Percentiles rank a stretch among this genome's conserved stretches.
phyloP scores from a whole-genome alignment of 306 rosid species.

The Senna tora region DNA sequence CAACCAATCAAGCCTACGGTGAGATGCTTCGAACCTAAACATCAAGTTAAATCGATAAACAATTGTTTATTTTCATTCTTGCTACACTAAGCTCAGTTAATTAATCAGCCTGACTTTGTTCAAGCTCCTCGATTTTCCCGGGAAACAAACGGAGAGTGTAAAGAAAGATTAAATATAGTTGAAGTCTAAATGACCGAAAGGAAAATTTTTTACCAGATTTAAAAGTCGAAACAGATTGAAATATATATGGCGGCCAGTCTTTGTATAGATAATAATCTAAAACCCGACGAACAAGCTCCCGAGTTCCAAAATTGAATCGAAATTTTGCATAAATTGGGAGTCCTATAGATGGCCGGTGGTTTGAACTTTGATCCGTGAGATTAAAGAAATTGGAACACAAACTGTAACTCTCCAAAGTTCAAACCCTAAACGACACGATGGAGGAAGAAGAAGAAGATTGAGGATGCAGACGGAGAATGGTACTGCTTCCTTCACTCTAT shows the following conservation, averaged over 20 bases:
- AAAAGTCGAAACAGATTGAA: neutral
- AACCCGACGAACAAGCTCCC: neutral
- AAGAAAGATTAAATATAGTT: neutral
- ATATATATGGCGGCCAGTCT: neutral
- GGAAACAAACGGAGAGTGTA: neutral
- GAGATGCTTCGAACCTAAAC: conserved; percentile 4
- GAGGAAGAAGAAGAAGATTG: conserved; percentile 5
- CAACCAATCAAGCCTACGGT: neutral
- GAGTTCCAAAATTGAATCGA: neutral
- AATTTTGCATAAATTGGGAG: neutral
- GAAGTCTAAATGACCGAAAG: neutral
- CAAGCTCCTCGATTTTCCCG: neutral
- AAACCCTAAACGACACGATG: neutral
- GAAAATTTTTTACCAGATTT: neutral
- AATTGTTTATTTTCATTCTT: neutral
- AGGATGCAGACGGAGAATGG: neutral
- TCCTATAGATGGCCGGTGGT: neutral
- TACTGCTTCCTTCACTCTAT: neutral
- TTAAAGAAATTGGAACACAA: neutral
- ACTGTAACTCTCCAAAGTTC: neutral
- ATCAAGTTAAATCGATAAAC: neutral
- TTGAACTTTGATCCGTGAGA: neutral
- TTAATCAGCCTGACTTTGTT: neutral
- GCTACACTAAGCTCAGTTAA: neutral
- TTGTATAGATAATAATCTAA: neutral